Evolutionary conservation across 2,329 filamentous ascomycete species (phyloP).

Genomic region (Alternaria arbusti): DNA sequence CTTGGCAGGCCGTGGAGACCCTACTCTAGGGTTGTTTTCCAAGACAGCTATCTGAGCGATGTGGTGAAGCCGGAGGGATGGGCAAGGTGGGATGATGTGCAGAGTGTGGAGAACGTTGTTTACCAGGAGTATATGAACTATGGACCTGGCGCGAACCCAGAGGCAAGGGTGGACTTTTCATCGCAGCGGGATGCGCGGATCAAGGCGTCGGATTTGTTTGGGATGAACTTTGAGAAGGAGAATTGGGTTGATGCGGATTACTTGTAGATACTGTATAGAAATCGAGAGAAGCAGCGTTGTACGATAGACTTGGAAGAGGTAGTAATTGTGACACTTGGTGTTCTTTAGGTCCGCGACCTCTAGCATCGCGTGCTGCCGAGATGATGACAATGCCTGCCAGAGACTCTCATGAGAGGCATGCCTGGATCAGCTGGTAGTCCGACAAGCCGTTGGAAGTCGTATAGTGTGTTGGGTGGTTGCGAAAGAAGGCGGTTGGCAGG

Average conservation of each 20-base stretch:
- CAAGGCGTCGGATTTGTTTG: constrained; percentile 16
- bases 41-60: constrained; percentile 56
- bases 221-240: constrained; percentile 19
- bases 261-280: background rate
- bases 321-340: background rate
- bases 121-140: constrained; percentile 27
- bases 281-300: background rate
- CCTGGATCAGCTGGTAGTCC: background rate
- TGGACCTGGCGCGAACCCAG: constrained; percentile 17
- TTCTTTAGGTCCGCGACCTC: background rate
- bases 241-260: constrained; percentile 24
- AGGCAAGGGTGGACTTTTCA: constrained; percentile 11
- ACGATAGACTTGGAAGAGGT: background rate
- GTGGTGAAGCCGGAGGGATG: constrained; percentile 67
- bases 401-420: background rate
- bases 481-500: background rate
- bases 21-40: constrained; percentile 57
- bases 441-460: background rate
- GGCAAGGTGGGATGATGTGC: constrained; percentile 41
- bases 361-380: background rate
- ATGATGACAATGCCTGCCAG: background rate
- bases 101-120: constrained; percentile 19
- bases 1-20: constrained; percentile 59
- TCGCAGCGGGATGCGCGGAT: constrained; percentile 10
- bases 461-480: background rate